Evolutionary conservation across 306 rosid genomes (phyloP), one percentile per base, ranked within the genome.

Genomic region (Hippophae rhamnoides): DNA sequence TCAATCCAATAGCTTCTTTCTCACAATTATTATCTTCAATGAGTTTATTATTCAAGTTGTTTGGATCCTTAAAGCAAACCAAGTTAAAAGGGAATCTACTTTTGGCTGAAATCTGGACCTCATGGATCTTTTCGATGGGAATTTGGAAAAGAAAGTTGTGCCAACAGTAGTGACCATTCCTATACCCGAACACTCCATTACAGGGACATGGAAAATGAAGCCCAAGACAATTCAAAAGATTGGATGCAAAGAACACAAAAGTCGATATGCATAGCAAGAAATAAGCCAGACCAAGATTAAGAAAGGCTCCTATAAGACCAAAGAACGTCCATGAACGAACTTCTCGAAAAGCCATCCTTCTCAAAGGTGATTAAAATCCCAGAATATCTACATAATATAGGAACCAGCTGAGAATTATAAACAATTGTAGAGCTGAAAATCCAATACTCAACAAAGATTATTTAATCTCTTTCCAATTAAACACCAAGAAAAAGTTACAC

Each of bases 151-250:
- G 71, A 60, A 86, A 14, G 43, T 57, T 74, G 65, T 80, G 80
- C 47, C 80, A 65, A 71, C 99, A 93, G 43, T 82, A 63, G 60
- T 73, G 52, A 41, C 67, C 56, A 58, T 78, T 79, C 61, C 56
- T 74, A 70, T 23, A 80, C 54, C 97, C 97, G 11, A 86, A 80
- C 57, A 79, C 18, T 18, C 94, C 95, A 55, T 69, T 71, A 74
- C 99, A 93, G 55, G 94, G 90, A 62, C 99, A 89, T 5, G 94
- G 99, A 54, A 89, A 61, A 55, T 13, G 49, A 49, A 80, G 47
- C 52, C 95, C 86, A 12, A 79, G 50, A 58, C 84, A 1, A 46
- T 68, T 31, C 61, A 77, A 69, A 10, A 79, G 58, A 56, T 76
- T 84, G 5, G 80, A 76, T 5, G 76, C 78, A 31, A 89, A 62